Conservation (phyloP, 2,329 filamentous ascomycete species). For the Fusarium metavorans region DNA sequence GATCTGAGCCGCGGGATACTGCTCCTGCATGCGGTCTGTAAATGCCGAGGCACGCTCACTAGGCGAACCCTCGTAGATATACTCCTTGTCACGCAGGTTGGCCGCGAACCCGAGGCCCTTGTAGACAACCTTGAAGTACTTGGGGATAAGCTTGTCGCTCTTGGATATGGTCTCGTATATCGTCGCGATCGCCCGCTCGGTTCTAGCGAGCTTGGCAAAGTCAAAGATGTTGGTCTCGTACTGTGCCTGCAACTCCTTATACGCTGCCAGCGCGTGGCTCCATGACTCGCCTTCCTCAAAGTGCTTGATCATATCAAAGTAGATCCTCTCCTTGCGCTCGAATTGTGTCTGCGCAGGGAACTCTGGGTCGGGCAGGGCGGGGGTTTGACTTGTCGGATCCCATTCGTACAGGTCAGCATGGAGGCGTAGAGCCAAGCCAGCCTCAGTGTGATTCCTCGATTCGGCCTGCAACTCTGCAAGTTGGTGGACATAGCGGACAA, state of each 20-base stretch:
- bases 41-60: constrained; percentile 84
- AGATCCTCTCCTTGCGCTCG: constrained; percentile 91
- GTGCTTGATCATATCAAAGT: constrained; percentile 94
- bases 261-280: constrained; percentile 87
- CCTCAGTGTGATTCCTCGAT: constrained; percentile 84
- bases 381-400: constrained; percentile 78
- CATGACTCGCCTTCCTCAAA: constrained; percentile 96
- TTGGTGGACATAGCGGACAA: constrained; percentile 95
- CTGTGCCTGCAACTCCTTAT: constrained; percentile 90
- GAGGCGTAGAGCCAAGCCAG: constrained; percentile 86
- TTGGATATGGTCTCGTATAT: constrained; percentile 91
- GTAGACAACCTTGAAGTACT: constrained; percentile 93
- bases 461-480: constrained; percentile 82
- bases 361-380: constrained; percentile 77
- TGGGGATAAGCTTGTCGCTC: constrained; percentile 80
- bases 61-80: constrained; percentile 86
- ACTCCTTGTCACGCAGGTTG: constrained; percentile 87
- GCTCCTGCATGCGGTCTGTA: constrained; percentile 90
- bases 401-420: constrained; percentile 95
- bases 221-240: constrained; percentile 93
- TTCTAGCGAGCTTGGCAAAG: constrained; percentile 89
- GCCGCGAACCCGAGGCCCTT: constrained; percentile 89
- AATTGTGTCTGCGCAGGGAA: constrained; percentile 89
- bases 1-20: constrained; percentile 88
- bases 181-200: constrained; percentile 89